A percentile compares a stretch with the other conserved stretches of the same genome.
phyloP scores from a whole-genome alignment of 2,329 filamentous ascomycete species.

The Phyllosticta capitalensis region DNA sequence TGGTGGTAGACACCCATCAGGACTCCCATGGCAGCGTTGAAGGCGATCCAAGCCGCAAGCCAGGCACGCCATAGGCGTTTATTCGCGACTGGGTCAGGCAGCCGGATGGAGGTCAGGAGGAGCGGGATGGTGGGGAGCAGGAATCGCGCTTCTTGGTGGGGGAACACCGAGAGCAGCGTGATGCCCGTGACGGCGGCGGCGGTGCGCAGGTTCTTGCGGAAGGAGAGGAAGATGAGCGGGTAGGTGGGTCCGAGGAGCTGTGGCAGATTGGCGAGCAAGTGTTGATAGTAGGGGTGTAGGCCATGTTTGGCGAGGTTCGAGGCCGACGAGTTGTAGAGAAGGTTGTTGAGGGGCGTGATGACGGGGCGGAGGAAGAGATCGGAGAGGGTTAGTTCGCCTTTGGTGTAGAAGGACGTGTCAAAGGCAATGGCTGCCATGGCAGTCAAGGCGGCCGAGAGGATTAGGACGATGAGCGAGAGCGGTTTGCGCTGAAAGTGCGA shows the following conservation, averaged over 20 bases:
- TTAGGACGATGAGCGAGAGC: constrained; percentile 51
- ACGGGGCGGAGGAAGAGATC: constrained; percentile 49
- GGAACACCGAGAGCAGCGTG: constrained; percentile 60
- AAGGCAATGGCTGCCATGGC: constrained; percentile 63
- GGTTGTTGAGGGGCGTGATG: constrained; percentile 45
- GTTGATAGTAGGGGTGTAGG: constrained; percentile 44
- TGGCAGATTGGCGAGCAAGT: constrained; percentile 42
- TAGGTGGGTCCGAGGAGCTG: constrained; percentile 44
- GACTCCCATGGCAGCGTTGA: constrained; percentile 58
- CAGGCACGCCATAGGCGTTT: constrained; percentile 33
- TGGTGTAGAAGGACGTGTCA: constrained; percentile 74
- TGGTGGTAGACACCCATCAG: constrained; percentile 79
- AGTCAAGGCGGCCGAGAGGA: constrained; percentile 57
- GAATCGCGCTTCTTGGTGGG: constrained; percentile 74
- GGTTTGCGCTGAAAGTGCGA: constrained; percentile 73
- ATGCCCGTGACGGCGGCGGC: constrained; percentile 67
- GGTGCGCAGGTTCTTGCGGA: constrained; percentile 50
- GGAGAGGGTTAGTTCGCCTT: constrained; percentile 53
- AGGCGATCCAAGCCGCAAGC: constrained; percentile 55
- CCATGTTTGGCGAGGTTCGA: constrained; percentile 44
- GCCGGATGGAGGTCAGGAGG: constrained; percentile 61
- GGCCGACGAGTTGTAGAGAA: constrained; percentile 40
- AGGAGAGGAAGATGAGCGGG: constrained; percentile 36
- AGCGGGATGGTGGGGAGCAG: constrained; percentile 65
- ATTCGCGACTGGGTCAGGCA: constrained; percentile 43